These are phyloP conservation scores for Canariomyces notabilis DNA, from an alignment of 2,329 filamentous ascomycete genomes.

Conservation along the genomic window DNA sequence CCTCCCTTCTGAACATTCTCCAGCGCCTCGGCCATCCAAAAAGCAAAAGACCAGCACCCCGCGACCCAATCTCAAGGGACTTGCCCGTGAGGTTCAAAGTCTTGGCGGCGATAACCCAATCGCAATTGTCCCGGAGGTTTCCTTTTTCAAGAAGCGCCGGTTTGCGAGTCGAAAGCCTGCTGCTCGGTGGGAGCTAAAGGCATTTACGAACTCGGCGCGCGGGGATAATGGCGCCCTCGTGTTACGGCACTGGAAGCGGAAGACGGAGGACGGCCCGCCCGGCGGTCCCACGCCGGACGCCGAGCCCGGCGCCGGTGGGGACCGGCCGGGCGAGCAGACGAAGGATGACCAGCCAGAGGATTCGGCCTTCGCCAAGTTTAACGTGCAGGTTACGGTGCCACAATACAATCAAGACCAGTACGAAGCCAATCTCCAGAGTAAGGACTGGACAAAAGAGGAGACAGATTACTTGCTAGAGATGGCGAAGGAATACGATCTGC, in stretches of 20 bases:
- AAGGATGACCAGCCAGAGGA: slow-evolving; percentile 42
- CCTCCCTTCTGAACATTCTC: slow-evolving; percentile 57
- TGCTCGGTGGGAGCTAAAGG: slow-evolving; percentile 59
- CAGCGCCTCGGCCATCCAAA: slow-evolving; percentile 57
- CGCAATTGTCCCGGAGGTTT: slow-evolving; percentile 57
- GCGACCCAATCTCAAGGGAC: slow-evolving; percentile 55
- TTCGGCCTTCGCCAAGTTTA: slow-evolving; percentile 77
- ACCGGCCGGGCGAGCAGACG: slow-evolving; percentile 25
- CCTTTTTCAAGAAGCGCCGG: slow-evolving; percentile 55
- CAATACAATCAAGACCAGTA: slow-evolving; percentile 88
- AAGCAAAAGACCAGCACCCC: slow-evolving; percentile 66
- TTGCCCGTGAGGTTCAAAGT: slow-evolving; percentile 62
- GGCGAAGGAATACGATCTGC: slow-evolving; percentile 73
- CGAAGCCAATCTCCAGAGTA: slow-evolving; percentile 62
- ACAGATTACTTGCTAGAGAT: slow-evolving; percentile 84
- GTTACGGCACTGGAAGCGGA: slow-evolving; percentile 75
- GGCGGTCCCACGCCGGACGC: slow-evolving; percentile 33
- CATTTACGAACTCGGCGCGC: slow-evolving; percentile 75
- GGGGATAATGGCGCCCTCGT: slow-evolving; percentile 57
- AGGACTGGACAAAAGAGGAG: slow-evolving; percentile 86
- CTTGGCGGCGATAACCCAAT: slow-evolving; percentile 63
- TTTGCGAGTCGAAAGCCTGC: slow-evolving; percentile 52
- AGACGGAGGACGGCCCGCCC: slow-evolving; percentile 40
- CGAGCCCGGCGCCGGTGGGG: slow-evolving; percentile 31
- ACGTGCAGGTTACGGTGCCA: slow-evolving; percentile 72